Conservation (phyloP, 1,284 basidiomycete genomes). For the Kalmanozyma brasiliensis region DNA sequence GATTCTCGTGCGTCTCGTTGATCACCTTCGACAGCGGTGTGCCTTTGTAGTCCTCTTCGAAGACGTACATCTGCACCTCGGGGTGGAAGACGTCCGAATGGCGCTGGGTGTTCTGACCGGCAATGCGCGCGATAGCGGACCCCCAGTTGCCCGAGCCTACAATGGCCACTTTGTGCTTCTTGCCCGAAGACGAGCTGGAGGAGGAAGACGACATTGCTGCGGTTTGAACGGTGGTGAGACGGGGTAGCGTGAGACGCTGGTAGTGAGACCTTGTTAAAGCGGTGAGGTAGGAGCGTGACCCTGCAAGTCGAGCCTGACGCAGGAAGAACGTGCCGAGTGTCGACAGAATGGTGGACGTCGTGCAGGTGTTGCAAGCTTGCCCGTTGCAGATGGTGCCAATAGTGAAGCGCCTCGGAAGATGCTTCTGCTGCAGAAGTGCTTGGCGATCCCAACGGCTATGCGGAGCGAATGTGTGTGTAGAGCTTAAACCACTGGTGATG, state of each 20-base stretch:
- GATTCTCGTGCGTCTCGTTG: slow-evolving; percentile 73
- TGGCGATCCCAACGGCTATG: no score
- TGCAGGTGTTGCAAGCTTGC: neutral
- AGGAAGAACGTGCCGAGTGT: slow-evolving; percentile 18
- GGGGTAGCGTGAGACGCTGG: slow-evolving; percentile 9
- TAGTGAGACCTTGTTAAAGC: neutral
- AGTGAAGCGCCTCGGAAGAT: no score
- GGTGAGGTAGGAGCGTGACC: slow-evolving; percentile 16
- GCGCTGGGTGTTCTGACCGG: slow-evolving; percentile 69
- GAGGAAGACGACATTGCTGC: slow-evolving; percentile 32
- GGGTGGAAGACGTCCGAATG: slow-evolving; percentile 68
- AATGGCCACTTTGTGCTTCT: slow-evolving; percentile 72
- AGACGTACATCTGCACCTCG: slow-evolving; percentile 63
- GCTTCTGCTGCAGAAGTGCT: no score
- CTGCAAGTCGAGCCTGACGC: slow-evolving; percentile 40
- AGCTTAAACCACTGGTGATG: no score
- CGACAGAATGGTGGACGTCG: slow-evolving; percentile 32
- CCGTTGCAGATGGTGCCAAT: no score
- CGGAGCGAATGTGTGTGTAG: no score
- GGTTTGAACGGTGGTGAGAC: slow-evolving; percentile 1
- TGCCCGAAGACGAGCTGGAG: slow-evolving; percentile 13
- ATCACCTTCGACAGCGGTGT: slow-evolving; percentile 72
- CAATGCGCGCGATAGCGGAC: slow-evolving; percentile 73
- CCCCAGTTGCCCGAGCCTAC: slow-evolving; percentile 72
- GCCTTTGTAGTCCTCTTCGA: slow-evolving; percentile 69